Evolutionary conservation across 192 early-diverging fungal genomes (phyloP), one percentile per base, ranked within the genome.

Genomic region (Umbelopsis vinacea): DNA sequence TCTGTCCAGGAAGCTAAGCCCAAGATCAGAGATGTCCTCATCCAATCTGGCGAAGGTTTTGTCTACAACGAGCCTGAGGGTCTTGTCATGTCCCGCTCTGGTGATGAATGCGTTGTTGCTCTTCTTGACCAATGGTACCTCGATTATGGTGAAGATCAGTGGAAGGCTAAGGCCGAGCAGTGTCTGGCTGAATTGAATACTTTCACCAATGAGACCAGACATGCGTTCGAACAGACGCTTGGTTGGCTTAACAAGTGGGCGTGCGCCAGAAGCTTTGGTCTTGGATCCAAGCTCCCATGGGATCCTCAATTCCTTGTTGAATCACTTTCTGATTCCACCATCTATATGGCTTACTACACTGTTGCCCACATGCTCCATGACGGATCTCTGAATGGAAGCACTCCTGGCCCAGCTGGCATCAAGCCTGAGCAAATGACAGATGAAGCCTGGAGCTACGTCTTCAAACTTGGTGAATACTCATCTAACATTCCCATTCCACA

Each of bases 271-370:
- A 90, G 89, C 66, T 98, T 93, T 71, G 98, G 98, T 46, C 88
- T 99, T 66, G 98, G 98, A 63, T 90, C 87, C 71, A 91, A 86
- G 67, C 81, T 99, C 63, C 98, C 98, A 14, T 98, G 97, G 96
- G 97, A 99, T 76, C 83, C 84, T 38, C 84, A 91, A 73, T 95
- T 88, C 82, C 82, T 99, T 77, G 95, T 99, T 71, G 98, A 99
- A 85, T 95, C 94, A 45, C 86, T 99, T 23, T 93, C 91, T 19
- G 98, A 99, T 78, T 99, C 98, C 21, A 99, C 98, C 24, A 98
- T 99, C 71, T 99, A 99, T 84, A 99, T 99, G 98, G 94, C 98
- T 37, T 99, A 98, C 88, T 99, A 99, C 87, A 98, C 98, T 19
- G 90, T 99, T 38, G 89, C 95, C 8, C 94, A 95, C 77, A 81